Evolutionary conservation across 352 stramenopile species (phyloP).

Genomic region (Pythium insidiosum): DNA sequence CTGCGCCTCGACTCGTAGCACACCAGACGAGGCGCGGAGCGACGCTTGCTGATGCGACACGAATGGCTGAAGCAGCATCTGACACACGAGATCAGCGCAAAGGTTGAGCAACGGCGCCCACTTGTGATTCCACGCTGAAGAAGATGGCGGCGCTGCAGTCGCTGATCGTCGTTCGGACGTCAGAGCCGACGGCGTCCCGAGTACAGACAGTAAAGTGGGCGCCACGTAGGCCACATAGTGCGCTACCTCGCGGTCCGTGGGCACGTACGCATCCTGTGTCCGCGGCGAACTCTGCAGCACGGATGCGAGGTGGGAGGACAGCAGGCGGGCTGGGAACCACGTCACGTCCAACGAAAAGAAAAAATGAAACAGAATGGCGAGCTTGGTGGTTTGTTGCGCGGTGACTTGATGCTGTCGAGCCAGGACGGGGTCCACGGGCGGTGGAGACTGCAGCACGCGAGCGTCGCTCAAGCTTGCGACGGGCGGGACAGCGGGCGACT

Average conservation of each 20-base stretch:
- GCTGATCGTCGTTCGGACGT: constrained; percentile 2
- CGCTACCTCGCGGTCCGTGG: background rate
- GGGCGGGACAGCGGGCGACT: no score
- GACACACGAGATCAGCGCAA: constrained; percentile 10
- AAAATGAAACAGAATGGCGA: constrained; percentile 14
- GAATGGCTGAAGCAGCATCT: background rate
- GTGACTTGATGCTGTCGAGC: constrained; percentile 11
- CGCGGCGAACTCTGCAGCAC: constrained; percentile 6
- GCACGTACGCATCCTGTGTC: background rate
- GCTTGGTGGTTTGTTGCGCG: constrained; percentile 8
- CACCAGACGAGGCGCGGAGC: background rate
- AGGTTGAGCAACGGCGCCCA: constrained; percentile 11
- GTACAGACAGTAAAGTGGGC: constrained; percentile 4
- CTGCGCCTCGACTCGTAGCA: background rate
- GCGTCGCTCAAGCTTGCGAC: no score
- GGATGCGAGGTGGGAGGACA: constrained; percentile 6
- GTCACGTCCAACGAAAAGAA: constrained; percentile 12
- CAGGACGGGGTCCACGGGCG: constrained; percentile 10
- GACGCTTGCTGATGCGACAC: constrained; percentile 1
- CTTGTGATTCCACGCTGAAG: constrained; percentile 12
- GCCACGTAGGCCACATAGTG: constrained; percentile 5
- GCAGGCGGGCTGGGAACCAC: constrained; percentile 11
- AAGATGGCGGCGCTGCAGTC: no score
- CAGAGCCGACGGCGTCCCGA: constrained; percentile 1
- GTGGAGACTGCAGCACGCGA: background rate